phyloP scores from a whole-genome alignment of 2,329 filamentous ascomycete genomes.

The Trichoderma aggressivum region DNA sequence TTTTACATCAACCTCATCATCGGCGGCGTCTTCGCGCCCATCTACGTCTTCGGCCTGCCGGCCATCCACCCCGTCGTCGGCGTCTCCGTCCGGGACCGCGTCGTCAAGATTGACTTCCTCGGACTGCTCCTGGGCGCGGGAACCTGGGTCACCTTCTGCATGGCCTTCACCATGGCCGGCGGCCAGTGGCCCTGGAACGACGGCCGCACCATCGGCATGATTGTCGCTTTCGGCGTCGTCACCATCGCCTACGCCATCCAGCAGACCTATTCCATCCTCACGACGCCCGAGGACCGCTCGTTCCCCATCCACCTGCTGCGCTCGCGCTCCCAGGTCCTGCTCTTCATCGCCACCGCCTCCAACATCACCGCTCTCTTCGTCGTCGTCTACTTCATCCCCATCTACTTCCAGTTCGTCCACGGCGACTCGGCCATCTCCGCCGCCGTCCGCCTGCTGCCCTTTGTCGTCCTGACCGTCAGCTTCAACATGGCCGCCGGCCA shows the following conservation, averaged over 20 bases:
- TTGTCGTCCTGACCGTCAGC: constrained; percentile 5
- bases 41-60: constrained; percentile 7
- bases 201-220: constrained; percentile 42
- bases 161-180: constrained; percentile 50
- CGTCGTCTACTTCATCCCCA: constrained; percentile 21
- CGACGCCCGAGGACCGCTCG: not conserved
- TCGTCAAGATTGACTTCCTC: constrained; percentile 38
- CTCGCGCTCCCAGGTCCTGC: constrained; percentile 17
- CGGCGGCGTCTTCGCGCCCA: constrained; percentile 5
- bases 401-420: constrained; percentile 23
- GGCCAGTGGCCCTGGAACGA: constrained; percentile 43
- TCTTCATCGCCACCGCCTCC: constrained; percentile 17
- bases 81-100: constrained; percentile 21
- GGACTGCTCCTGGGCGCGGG: not conserved
- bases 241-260: not conserved
- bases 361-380: constrained; percentile 18
- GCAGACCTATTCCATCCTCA: constrained; percentile 7
- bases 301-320: constrained; percentile 8
- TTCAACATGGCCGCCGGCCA: constrained; percentile 11
- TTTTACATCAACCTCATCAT: constrained; percentile 55
- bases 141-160: constrained; percentile 29
- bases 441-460: constrained; percentile 20
- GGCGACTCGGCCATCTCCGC: constrained; percentile 17
- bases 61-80: constrained; percentile 7
- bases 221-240: constrained; percentile 40